Base-by-base conservation (phyloP, 2,329 filamentous ascomycete genomes). In the Aspergillus aculeatinus region DNA sequence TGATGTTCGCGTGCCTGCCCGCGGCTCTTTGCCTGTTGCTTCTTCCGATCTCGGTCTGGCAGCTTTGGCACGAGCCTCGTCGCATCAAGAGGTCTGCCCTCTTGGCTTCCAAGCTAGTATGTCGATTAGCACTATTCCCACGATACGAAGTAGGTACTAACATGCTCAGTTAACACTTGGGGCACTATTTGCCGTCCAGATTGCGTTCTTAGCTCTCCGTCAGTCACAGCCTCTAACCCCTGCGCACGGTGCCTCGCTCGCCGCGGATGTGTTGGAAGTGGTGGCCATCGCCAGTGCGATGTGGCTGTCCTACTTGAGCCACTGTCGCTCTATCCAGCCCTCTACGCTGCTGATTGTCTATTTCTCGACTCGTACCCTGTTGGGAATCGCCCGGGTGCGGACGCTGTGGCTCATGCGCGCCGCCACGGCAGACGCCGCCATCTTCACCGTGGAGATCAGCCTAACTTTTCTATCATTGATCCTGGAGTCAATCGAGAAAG, bases 401-500 rank as follows among this genome's bases (percentile, higher is more conserved):
- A 81, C 76, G 5, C 61, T 75, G 50, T 76, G 71, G 70, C 58
- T 79, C 19, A 55, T 51, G 14, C 39, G 25, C 19, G 25, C 27
- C 14, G 14, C 53, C 29, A 31, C 53, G 3, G 29, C 25, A 9
- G 16, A 27, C 7, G 66, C 77, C 44, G 75, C 74, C 2, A 67
- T 75, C 5, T 63, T 80, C 29, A 81, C 79, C 21, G 19, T 76
- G 5, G 62, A 76, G 11, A 61, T 80, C 0, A 63, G 79, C 3
- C 5, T 59, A 5, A 55, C 51, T 5, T 66, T 77, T 0, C 3
- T 44, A 4, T 25, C 55, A 1, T 19, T 44, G 9, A 6, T 57
- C 27, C 67, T 79, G 1, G 81, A 82, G 63, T 73, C 76, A 9
- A 66, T 70, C 11, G 12, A 72, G 76, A 23, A 83, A 82, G 62